These are phyloP conservation scores for Xanthoceras sorbifolium DNA, from an alignment of 345 rosid genomes.

Conservation along the genomic window DNA sequence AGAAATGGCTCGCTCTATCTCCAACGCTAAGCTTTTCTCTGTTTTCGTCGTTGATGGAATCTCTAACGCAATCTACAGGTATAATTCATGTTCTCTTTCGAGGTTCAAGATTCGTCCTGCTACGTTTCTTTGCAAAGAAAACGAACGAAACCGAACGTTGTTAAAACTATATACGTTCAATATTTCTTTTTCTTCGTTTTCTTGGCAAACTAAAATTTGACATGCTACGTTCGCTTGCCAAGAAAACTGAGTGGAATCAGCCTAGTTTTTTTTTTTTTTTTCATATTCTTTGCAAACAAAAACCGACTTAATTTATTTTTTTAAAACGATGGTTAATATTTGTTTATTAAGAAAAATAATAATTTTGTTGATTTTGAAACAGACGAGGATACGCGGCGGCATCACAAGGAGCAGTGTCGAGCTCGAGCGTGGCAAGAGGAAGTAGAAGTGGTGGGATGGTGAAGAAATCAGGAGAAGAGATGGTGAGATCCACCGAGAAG, in stretches of 20 bases:
- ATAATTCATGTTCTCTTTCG: not conserved
- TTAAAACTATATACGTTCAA: no score
- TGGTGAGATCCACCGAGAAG: slow-evolving; percentile 41
- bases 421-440: slow-evolving; percentile 26
- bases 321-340: no score
- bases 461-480: slow-evolving; percentile 55
- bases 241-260: no score
- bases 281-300: no score
- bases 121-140: not conserved
- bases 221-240: no score
- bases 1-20: slow-evolving; percentile 53
- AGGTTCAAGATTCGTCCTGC: no score
- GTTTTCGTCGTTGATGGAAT: slow-evolving; percentile 33
- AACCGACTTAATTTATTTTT: no score
- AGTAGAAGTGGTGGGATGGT: slow-evolving; percentile 21
- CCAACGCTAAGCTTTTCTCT: slow-evolving; percentile 48
- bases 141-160: not conserved
- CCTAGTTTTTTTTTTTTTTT: no score
- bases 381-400: slow-evolving; percentile 48
- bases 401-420: slow-evolving; percentile 29
- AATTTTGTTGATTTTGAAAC: not conserved
- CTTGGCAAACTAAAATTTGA: not conserved
- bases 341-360: no score
- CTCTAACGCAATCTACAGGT: slow-evolving; percentile 42
- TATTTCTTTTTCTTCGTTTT: not conserved